Evolutionary conservation across 164 flowering plant species (phyloP), one percentile per base, ranked within the genome.

Genomic region (Nelumbo lutea): DNA sequence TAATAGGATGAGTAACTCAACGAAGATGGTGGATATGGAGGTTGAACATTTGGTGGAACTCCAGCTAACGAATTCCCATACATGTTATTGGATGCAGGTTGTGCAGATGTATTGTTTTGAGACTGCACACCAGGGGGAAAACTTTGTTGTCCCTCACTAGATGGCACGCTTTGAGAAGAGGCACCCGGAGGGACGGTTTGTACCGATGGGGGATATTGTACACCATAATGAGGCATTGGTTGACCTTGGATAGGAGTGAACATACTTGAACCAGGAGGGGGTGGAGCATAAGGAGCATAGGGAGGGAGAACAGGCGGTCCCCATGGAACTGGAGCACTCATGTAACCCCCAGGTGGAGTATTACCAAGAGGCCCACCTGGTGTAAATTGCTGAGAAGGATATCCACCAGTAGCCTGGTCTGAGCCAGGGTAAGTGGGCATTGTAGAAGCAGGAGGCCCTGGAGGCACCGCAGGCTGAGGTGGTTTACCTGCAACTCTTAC

Each of bases 401-500:
- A 90, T 56, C 80, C 81, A 70, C 87, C 88, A 76, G 64, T 52
- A 38, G 85, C 73, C 64, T 79, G 96, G 75, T 69, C 77, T 14
- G 85, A 53, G 63, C 70, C 74, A 68, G 91, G 85, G 61, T 85
- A 89, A n/a, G 86, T 60, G 11, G 86, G 86, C 75, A 75, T 65
- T 11, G 87, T 13, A 5, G 87, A 78, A 62, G 86, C 76, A 6
- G 97, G 96, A 68, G 96, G 90, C 11, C 86, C 90, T 27, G 96
- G 87, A 58, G 96, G 93, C 27, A 80, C 81, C 52, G 79, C 67
- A 39, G 98, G 98, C 74, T 83, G 93, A 53, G 97, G 98, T 5
- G 96, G 98, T 75, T 88, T 91, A 55, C 98, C 97, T 2, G 98
- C 98, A 73, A 94, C 91, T 78, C 98, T 84, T 3, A 94, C 98